phyloP scores from a whole-genome alignment of 2,329 filamentous ascomycete species.

The Colletotrichum tabaci region DNA sequence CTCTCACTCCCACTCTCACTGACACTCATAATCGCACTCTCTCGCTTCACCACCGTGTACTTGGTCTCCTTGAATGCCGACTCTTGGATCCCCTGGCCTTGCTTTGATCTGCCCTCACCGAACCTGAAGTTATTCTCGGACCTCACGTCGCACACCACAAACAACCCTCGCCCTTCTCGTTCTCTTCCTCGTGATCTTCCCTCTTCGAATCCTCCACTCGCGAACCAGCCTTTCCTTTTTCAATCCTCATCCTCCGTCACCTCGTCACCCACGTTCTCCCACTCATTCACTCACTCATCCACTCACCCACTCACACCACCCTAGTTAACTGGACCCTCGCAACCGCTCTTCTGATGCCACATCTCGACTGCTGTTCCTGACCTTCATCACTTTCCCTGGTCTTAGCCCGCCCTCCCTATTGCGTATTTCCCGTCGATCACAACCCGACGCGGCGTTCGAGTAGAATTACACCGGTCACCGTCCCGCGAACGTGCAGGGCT shows the following conservation, averaged over 20 bases:
- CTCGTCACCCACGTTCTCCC: constrained; percentile 37
- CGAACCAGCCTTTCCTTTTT: constrained; percentile 36
- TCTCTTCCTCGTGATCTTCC: constrained; percentile 3
- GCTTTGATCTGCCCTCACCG: constrained; percentile 15
- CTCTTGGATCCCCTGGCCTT: constrained; percentile 19
- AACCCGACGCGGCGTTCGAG: constrained; percentile 16
- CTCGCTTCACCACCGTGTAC: not conserved
- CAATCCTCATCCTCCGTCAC: constrained; percentile 37
- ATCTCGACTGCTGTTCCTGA: constrained; percentile 38
- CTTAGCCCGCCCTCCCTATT: constrained; percentile 38
- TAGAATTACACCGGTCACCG: constrained; percentile 20
- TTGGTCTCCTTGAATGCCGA: constrained; percentile 20
- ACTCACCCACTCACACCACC: constrained; percentile 4
- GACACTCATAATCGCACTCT: not conserved
- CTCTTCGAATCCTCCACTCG: constrained; percentile 22
- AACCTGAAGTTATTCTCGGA: constrained; percentile 41
- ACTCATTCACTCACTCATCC: no score
- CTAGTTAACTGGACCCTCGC: not conserved
- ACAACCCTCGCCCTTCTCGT: constrained; percentile 1
- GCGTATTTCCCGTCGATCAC: constrained; percentile 34
- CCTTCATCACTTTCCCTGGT: constrained; percentile 34
- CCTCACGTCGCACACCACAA: constrained; percentile 38
- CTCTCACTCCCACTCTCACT: no score
- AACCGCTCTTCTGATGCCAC: constrained; percentile 39
- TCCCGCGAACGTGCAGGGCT: constrained; percentile 37